Percentiles rank a stretch among this genome's conserved stretches.
These are phyloP conservation scores for Flaveria linearis DNA, from an alignment of 129 eudicot species.

Conservation along the genomic window DNA sequence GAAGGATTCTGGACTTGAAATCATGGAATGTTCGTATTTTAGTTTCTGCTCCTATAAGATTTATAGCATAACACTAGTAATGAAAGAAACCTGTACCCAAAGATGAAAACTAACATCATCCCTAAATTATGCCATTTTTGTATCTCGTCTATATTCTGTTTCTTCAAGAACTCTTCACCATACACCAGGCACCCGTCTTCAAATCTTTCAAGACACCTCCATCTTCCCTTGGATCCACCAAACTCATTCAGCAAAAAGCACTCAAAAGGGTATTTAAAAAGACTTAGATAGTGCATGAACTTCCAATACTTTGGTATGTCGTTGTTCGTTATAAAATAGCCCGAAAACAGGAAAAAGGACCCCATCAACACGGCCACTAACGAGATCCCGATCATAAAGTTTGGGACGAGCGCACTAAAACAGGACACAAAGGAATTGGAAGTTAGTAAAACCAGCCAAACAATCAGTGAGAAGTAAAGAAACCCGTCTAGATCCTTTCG, in stretches of 20 bases:
- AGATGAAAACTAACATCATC: constrained; percentile 58
- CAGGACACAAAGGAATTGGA: constrained; percentile 69
- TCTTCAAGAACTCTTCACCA: constrained; percentile 53
- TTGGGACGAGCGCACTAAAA: constrained; percentile 57
- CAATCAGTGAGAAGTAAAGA: constrained; percentile 58
- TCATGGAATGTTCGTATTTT: not conserved
- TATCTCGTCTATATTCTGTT: constrained; percentile 52
- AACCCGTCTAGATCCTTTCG: constrained; percentile 53
- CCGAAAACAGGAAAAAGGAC: constrained; percentile 74
- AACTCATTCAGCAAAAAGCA: constrained; percentile 66
- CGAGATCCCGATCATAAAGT: constrained; percentile 60
- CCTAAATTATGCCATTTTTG: constrained; percentile 63
- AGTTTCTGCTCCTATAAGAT: constrained; percentile 46
- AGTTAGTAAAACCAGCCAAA: constrained; percentile 61
- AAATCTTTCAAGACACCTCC: constrained; percentile 49
- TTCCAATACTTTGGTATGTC: constrained; percentile 61
- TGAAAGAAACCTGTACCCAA: constrained; percentile 56
- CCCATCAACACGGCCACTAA: constrained; percentile 63
- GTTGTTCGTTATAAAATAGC: constrained; percentile 67
- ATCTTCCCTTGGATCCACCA: constrained; percentile 50
- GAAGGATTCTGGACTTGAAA: no score
- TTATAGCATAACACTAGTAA: constrained; percentile 51
- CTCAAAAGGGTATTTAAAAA: constrained; percentile 81
- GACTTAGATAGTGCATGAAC: constrained; percentile 64
- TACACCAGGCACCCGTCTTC: constrained; percentile 53